Evolutionary conservation across 768 basidiomycete species (phyloP).

Genomic region (Leccinellum albellum): DNA sequence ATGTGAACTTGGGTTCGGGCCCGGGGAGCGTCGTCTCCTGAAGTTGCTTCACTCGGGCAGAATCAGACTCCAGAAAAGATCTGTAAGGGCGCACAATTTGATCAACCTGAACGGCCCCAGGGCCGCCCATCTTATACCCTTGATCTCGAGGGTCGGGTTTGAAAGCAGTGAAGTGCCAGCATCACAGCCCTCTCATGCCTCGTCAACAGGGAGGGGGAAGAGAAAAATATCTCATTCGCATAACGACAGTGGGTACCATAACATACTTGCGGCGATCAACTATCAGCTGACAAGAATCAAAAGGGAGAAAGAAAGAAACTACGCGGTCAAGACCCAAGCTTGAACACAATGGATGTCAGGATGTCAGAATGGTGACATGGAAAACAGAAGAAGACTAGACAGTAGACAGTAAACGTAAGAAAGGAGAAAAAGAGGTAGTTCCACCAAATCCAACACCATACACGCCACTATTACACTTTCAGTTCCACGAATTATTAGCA

Average conservation of each 20-base stretch:
- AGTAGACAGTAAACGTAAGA: neutral
- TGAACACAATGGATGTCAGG: neutral
- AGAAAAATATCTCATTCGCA: neutral
- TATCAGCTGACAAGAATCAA: neutral
- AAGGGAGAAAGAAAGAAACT: neutral
- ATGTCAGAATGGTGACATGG: neutral
- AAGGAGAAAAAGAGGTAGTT: too few relatives aligned
- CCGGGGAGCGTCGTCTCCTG: too few relatives aligned
- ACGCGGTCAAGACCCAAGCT: neutral
- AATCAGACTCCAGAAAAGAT: too few relatives aligned
- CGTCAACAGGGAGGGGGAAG: neutral
- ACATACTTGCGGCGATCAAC: neutral
- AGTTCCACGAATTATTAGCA: conserved; percentile 23
- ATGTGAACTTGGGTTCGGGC: too few relatives aligned
- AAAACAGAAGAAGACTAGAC: neutral
- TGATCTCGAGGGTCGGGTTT: too few relatives aligned
- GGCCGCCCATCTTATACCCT: too few relatives aligned
- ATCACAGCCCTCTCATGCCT: too few relatives aligned
- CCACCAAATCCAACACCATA: neutral
- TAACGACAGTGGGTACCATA: neutral
- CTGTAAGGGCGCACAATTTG: too few relatives aligned
- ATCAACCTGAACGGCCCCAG: too few relatives aligned
- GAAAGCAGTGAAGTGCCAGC: too few relatives aligned
- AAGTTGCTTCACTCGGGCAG: too few relatives aligned
- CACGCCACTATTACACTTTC: neutral